Base-by-base conservation (phyloP, 169 alveolate genomes). In the Babesia caballi region DNA sequence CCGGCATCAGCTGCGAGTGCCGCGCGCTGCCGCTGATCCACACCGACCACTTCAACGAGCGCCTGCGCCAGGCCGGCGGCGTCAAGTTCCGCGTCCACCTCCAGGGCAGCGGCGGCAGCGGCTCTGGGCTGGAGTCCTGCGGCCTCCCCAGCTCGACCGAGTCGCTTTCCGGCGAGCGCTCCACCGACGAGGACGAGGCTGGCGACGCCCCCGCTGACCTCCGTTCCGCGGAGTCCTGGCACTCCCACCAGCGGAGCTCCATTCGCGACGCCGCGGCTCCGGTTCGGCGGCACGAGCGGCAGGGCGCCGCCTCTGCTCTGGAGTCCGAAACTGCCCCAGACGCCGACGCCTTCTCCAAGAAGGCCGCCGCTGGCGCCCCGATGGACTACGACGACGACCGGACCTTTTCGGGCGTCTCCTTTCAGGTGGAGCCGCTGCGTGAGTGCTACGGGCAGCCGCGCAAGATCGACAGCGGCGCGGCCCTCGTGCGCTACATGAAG, bases 1-100 rank as follows among this genome's bases (percentile, higher is more conserved):
- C 86, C 9, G 86, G 86, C 8, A 5, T 78, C 25, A 49, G 73
- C 19, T 78, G 86, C 42, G 86, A 78, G 38, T 78, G 86, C 60
- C 44, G 86, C 19, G 86, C 86, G n/a, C 38, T 67, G 3, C 86
- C 86, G 17, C 63, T 78, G 44, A 69, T 78, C 23, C 56, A 63
- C 28, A 78, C 86, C 17, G 61, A 69, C 60, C 81, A 78, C 52
- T 78, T 67, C 47, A 68, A 78, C 69, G 72, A 60, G 38, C 42
- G 86, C 19, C 53, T 78, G 33, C 33, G 70, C 5, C 40, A 36
- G 35, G 28, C 60, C 17, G 41, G 72, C 35, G 52, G 76, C 35
- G 66, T 78, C 57, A 78, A 78, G 61, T 42, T 73, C 28, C 46
- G 86, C 15, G 82, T 78, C 12, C 86, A 78, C 60, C 32, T 78